Percentiles rank a stretch among this genome's conserved stretches.
Conservation (phyloP, 106 monocot species). For the Dioscorea zingiberensis region DNA sequence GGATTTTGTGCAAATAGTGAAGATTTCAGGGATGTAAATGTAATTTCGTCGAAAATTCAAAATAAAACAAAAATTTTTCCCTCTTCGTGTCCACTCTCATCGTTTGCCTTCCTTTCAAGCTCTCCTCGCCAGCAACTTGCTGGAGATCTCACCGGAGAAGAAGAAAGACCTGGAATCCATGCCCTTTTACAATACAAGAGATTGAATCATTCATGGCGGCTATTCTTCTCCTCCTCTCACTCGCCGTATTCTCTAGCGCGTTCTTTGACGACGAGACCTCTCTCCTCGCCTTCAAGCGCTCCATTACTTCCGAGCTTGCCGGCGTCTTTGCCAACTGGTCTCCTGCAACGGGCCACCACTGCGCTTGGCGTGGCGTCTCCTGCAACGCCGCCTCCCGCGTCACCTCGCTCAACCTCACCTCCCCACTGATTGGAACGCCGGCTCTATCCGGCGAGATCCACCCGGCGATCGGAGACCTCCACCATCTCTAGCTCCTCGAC, state of each 20-base stretch:
- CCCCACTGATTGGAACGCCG: constrained; percentile 31
- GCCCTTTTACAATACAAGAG: too few relatives aligned
- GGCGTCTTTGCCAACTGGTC: constrained; percentile 29
- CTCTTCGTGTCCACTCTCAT: too few relatives aligned
- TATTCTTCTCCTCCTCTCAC: not conserved
- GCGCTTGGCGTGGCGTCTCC: constrained; percentile 45
- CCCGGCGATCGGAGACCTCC: constrained; percentile 12
- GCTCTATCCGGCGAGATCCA: constrained; percentile 19
- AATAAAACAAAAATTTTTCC: too few relatives aligned
- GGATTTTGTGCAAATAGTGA: too few relatives aligned
- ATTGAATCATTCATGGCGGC: not conserved
- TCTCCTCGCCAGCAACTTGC: too few relatives aligned
- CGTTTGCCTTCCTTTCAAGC: too few relatives aligned
- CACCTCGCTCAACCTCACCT: constrained; percentile 31
- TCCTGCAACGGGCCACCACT: constrained; percentile 17
- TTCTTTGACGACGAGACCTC: constrained; percentile 8
- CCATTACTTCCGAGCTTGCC: constrained; percentile 16
- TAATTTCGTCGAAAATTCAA: too few relatives aligned
- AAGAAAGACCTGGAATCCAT: too few relatives aligned
- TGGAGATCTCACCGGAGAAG: too few relatives aligned
- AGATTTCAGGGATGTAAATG: too few relatives aligned
- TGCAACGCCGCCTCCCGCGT: constrained; percentile 29
- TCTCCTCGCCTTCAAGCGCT: constrained; percentile 28
- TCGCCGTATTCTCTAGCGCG: not conserved
- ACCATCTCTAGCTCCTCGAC: constrained; percentile 22